Evolutionary conservation across 805 yeast species (phyloP).

Genomic region (Millerago galiae): DNA sequence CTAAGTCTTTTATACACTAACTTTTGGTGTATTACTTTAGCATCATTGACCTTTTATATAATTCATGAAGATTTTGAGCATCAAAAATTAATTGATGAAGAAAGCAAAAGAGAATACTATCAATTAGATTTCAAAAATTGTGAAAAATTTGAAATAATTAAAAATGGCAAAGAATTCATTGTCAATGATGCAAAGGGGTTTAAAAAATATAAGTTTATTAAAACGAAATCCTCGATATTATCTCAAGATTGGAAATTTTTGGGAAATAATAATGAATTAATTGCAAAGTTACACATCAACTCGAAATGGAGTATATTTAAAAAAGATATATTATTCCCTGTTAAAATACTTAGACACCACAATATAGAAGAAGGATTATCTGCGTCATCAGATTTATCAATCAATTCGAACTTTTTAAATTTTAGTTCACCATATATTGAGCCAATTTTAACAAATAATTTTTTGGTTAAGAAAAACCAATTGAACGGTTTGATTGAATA

Average conservation of each 20-base stretch:
- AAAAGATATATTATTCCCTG: conserved; percentile 6
- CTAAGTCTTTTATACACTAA: conserved; percentile 3
- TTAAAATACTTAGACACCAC: neutral
- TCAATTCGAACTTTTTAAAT: neutral
- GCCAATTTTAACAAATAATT: conserved; percentile 10
- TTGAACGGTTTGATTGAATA: conserved; percentile 1
- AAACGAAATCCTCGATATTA: neutral
- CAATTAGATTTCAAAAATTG: conserved; percentile 5
- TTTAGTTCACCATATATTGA: conserved; percentile 14
- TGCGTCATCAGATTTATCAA: neutral
- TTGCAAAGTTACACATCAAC: conserved; percentile 4
- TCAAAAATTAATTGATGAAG: neutral
- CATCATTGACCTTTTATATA: conserved; percentile 1
- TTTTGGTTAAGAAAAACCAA: neutral
- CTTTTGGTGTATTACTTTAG: conserved; percentile 1
- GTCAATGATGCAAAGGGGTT: conserved; percentile 2
- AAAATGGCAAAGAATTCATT: neutral
- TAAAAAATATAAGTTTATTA: conserved; percentile 3
- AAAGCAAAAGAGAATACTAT: conserved; percentile 4
- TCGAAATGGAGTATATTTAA: conserved; percentile 8
- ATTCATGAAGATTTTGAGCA: neutral
- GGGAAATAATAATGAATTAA: conserved; percentile 1
- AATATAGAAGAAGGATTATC: neutral
- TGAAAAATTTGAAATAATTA: conserved; percentile 1
- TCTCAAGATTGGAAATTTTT: conserved; percentile 6